A percentile compares a stretch with the other conserved stretches of the same genome.
phyloP scores from a whole-genome alignment of 495 filamentous ascomycete genomes.

The Cercophora newfieldiana region DNA sequence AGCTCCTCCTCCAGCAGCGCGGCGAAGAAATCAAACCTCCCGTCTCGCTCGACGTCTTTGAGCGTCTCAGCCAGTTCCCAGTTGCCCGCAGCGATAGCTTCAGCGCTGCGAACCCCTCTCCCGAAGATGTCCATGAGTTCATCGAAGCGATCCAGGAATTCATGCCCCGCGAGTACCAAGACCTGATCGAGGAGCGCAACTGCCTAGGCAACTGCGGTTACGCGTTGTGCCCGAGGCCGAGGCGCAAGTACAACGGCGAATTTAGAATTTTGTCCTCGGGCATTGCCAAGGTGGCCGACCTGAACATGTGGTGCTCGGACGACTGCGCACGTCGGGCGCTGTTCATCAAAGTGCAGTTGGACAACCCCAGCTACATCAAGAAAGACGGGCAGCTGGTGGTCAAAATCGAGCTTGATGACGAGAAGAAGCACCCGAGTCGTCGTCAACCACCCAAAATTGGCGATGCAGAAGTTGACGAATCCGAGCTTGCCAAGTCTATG shows the following conservation, averaged over 20 bases:
- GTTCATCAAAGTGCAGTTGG: constrained; percentile 84
- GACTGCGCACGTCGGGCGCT: constrained; percentile 75
- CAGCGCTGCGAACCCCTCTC: constrained; percentile 59
- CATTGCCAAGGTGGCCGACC: constrained; percentile 58
- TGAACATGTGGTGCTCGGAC: constrained; percentile 88
- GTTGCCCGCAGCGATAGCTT: constrained; percentile 52
- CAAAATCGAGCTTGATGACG: constrained; percentile 42
- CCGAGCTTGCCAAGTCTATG: constrained; percentile 1
- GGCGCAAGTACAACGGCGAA: constrained; percentile 18
- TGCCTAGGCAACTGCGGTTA: constrained; percentile 80
- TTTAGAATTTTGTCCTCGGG: constrained; percentile 21
- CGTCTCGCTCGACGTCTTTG: constrained; percentile 54
- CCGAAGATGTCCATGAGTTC: constrained; percentile 57
- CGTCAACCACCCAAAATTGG: background rate
- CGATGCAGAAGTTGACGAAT: background rate
- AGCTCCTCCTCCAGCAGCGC: constrained; percentile 62
- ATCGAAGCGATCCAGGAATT: constrained; percentile 65
- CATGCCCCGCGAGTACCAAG: constrained; percentile 82
- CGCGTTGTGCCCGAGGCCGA: constrained; percentile 58
- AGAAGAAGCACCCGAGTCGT: constrained; percentile 20
- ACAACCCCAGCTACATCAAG: constrained; percentile 31
- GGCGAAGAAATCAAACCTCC: constrained; percentile 68
- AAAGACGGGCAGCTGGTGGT: constrained; percentile 34
- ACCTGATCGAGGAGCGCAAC: constrained; percentile 82
- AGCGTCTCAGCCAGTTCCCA: constrained; percentile 68